Percentiles rank a stretch among this genome's conserved stretches.
Evolutionary conservation across 73 alveolate species (phyloP).

Genomic region (Paramecium bursaria): DNA sequence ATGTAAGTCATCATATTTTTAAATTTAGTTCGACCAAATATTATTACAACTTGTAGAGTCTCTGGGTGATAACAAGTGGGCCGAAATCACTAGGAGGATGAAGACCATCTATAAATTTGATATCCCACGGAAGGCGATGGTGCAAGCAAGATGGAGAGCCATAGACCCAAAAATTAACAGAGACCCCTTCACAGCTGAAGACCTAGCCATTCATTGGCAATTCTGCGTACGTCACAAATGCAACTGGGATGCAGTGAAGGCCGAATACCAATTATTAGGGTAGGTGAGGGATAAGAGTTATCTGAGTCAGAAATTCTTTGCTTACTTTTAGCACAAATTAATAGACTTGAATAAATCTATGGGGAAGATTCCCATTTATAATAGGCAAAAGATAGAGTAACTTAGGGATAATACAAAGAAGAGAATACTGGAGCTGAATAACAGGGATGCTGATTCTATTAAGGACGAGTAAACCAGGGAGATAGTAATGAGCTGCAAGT

Average conservation of each 20-base stretch:
- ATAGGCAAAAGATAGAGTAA: conserved; percentile 2
- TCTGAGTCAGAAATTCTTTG: conserved; percentile 41
- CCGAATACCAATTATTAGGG: conserved; percentile 26
- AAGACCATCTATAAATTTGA: conserved; percentile 16
- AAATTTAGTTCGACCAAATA: conserved; percentile 48
- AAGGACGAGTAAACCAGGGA: conserved; percentile 37
- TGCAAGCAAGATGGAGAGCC: conserved; percentile 63
- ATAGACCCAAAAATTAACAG: conserved; percentile 51
- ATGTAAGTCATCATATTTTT: neutral
- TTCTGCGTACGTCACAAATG: conserved; percentile 21
- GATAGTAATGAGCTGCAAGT: conserved; percentile 9
- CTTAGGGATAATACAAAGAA: conserved; percentile 55
- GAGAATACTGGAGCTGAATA: conserved; percentile 15
- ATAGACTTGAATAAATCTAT: conserved; percentile 19
- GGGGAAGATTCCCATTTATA: conserved; percentile 6
- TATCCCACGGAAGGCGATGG: conserved; percentile 45
- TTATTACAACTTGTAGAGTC: conserved; percentile 3
- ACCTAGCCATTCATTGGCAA: conserved; percentile 36
- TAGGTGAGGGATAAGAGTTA: conserved; percentile 30
- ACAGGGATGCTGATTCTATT: neutral
- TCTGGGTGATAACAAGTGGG: conserved; percentile 53
- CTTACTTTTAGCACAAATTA: conserved; percentile 13
- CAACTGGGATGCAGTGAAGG: conserved; percentile 60
- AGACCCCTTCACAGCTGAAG: conserved; percentile 30
- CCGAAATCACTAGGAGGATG: conserved; percentile 50